phyloP scores from a whole-genome alignment of 2,329 filamentous ascomycete genomes.

The Alternaria postmessia region DNA sequence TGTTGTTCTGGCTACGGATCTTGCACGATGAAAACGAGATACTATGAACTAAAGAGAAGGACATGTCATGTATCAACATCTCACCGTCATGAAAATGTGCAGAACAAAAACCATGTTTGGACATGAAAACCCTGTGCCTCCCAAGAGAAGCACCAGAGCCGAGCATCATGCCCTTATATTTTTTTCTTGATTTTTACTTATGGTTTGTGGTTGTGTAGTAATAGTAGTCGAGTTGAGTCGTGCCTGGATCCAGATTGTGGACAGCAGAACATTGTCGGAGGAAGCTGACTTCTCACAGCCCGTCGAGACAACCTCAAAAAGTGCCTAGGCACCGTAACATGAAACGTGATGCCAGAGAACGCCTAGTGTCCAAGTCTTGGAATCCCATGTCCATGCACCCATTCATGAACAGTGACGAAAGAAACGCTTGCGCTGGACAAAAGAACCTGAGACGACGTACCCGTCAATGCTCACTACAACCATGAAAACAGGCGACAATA shows the following conservation, averaged over 20 bases:
- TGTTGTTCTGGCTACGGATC: neutral
- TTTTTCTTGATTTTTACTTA: constrained; percentile 39
- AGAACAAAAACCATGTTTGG: constrained; percentile 18
- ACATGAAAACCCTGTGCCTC: constrained; percentile 39
- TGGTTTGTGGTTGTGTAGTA: constrained; percentile 28
- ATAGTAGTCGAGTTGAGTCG: constrained; percentile 32
- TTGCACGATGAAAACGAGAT: neutral
- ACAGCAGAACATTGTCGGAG: constrained; percentile 30
- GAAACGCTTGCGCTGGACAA: constrained; percentile 15
- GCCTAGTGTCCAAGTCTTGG: constrained; percentile 18
- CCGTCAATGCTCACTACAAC: constrained; percentile 21
- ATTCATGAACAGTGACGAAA: constrained; percentile 25
- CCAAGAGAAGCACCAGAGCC: constrained; percentile 21
- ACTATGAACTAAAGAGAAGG: neutral
- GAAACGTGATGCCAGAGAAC: constrained; percentile 21
- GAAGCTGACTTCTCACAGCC: constrained; percentile 25
- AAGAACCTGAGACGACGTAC: constrained; percentile 14
- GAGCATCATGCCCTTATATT: constrained; percentile 48
- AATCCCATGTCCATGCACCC: constrained; percentile 20
- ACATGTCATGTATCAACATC: neutral
- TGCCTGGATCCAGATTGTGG: constrained; percentile 35
- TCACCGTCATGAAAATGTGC: constrained; percentile 7
- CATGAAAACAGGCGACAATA: constrained; percentile 20
- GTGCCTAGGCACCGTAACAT: constrained; percentile 18
- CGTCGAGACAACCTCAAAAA: constrained; percentile 21